These are phyloP conservation scores for Hansenula lynferdii DNA, from an alignment of 1,139 yeast genomes.

Conservation along the genomic window DNA sequence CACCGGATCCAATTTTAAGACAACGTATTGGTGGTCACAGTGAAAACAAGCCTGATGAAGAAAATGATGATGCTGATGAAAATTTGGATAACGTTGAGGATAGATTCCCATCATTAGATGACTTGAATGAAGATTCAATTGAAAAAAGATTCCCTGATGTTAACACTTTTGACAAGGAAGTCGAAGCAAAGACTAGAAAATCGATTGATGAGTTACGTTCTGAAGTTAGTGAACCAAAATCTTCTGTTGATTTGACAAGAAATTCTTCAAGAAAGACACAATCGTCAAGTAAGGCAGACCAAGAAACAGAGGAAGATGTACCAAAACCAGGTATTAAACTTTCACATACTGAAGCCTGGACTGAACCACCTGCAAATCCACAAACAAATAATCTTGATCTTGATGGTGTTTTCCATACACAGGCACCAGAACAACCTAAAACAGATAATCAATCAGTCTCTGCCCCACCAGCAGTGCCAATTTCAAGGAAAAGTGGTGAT, in stretches of 20 bases:
- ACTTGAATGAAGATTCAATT: slow-evolving; percentile 13
- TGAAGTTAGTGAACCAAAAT: slow-evolving; percentile 1
- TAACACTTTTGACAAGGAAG: slow-evolving; percentile 3
- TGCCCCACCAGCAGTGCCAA: not conserved
- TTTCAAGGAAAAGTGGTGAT: not conserved
- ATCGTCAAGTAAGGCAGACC: slow-evolving; percentile 1
- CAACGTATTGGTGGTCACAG: not conserved
- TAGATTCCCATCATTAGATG: slow-evolving; percentile 19
- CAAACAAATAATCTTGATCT: slow-evolving; percentile 5
- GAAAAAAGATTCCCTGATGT: slow-evolving; percentile 16
- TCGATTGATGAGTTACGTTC: slow-evolving; percentile 1
- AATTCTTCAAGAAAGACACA: slow-evolving; percentile 5
- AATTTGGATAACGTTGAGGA: slow-evolving; percentile 19
- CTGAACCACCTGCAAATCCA: slow-evolving; percentile 4
- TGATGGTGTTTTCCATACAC: slow-evolving; percentile 18
- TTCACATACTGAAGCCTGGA: slow-evolving; percentile 21
- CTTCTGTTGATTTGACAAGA: slow-evolving; percentile 5
- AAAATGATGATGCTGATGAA: slow-evolving; percentile 8
- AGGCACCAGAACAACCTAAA: not conserved
- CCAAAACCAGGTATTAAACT: slow-evolving; percentile 12
- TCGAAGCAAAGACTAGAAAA: slow-evolving; percentile 1
- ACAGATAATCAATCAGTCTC: too few species aligned
- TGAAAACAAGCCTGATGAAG: slow-evolving; percentile 7
- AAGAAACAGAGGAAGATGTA: not conserved
- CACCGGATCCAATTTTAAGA: not conserved